Conservation (phyloP, 1,284 basidiomycete genomes). For the Melampsora allii-populina region DNA sequence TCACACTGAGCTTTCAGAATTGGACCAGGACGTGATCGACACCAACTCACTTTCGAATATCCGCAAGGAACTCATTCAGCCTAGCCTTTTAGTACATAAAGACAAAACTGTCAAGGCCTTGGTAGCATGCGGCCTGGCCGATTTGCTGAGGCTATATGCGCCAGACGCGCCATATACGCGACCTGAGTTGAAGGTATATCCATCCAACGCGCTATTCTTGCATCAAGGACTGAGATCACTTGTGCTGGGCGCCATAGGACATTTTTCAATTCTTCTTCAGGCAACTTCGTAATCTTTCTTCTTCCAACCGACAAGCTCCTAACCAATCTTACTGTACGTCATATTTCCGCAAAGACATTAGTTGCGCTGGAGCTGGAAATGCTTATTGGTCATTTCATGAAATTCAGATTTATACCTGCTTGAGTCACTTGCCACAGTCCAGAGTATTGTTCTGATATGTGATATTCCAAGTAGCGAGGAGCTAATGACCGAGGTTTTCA, state of each 20-base stretch:
- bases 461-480: constrained; percentile 84
- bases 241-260: constrained; percentile 56
- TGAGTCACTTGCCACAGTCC: constrained; percentile 86
- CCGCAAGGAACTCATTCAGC: constrained; percentile 74
- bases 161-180: constrained; percentile 94
- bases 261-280: constrained; percentile 93
- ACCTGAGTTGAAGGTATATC: constrained; percentile 64
- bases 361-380: neutral
- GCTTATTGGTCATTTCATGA: constrained; percentile 16
- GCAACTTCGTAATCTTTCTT: constrained; percentile 74
- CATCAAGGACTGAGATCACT: neutral
- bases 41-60: constrained; percentile 65
- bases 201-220: neutral
- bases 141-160: constrained; percentile 87
- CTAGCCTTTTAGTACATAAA: constrained; percentile 81
- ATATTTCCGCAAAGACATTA: constrained; percentile 61
- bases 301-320: constrained; percentile 54
- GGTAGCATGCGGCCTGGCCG: constrained; percentile 88
- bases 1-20: constrained; percentile 71
- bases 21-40: constrained; percentile 86
- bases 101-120: constrained; percentile 92
- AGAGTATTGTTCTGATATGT: constrained; percentile 88
- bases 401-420: constrained; percentile 71
- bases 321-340: constrained; percentile 57
- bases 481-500: constrained; percentile 77